These are phyloP conservation scores for Alternaria sp. DNA, from an alignment of 2,329 filamentous ascomycete species.

Conservation along the genomic window DNA sequence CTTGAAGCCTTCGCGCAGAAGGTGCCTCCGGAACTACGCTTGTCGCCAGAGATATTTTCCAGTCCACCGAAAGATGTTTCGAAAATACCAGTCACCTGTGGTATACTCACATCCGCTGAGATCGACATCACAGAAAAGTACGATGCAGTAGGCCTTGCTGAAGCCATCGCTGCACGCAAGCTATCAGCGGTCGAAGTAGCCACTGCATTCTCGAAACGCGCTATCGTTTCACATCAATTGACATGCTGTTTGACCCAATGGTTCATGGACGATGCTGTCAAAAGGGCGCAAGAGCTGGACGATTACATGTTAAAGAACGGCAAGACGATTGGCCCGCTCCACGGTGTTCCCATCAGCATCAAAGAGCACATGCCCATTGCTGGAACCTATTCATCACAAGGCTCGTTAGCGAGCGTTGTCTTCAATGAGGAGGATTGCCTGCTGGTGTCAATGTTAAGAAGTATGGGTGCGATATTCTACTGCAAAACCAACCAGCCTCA, in stretches of 20 bases:
- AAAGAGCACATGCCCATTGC: slow-evolving; percentile 59
- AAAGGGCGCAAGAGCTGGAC: slow-evolving; percentile 45
- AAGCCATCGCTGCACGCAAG: slow-evolving; percentile 46
- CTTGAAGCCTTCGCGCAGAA: slow-evolving; percentile 23
- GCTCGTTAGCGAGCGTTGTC: slow-evolving; percentile 55
- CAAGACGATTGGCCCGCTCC: slow-evolving; percentile 43
- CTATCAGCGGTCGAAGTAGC: slow-evolving; percentile 52
- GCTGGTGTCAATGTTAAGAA: slow-evolving; percentile 60
- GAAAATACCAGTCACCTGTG: slow-evolving; percentile 40
- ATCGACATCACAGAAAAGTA: slow-evolving; percentile 58
- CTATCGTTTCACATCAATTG: slow-evolving; percentile 27
- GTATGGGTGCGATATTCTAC: slow-evolving; percentile 60
- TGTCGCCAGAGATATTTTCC: slow-evolving; percentile 12
- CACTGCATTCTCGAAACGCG: slow-evolving; percentile 24
- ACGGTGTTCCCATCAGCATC: slow-evolving; percentile 60
- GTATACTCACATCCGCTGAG: slow-evolving; percentile 55
- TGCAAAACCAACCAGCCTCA: slow-evolving; percentile 61
- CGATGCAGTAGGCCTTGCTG: slow-evolving; percentile 53
- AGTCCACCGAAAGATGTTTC: slow-evolving; percentile 26
- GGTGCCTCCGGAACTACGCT: slow-evolving; percentile 17
- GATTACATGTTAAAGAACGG: slow-evolving; percentile 48
- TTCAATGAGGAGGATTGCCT: slow-evolving; percentile 61
- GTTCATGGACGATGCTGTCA: slow-evolving; percentile 28
- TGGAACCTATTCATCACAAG: slow-evolving; percentile 64
- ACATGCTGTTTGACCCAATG: slow-evolving; percentile 28